Base-by-base conservation (phyloP, 441 rosid species). In the California macrophylla region DNA sequence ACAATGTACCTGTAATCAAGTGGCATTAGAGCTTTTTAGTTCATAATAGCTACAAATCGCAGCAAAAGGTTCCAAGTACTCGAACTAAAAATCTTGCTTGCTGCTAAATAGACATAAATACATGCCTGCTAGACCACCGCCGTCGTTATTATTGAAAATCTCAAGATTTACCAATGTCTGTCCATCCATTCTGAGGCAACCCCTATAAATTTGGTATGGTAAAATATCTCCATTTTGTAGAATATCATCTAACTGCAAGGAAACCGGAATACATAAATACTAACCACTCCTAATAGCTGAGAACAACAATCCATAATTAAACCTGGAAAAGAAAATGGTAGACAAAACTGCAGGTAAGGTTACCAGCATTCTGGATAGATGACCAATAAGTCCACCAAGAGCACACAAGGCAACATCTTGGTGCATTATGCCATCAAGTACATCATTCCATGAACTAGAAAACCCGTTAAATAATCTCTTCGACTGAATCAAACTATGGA, bases 111-210 rank as follows among this genome's bases (percentile, higher is more conserved):
- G 63, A 62, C 21, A 62, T n/a, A 56, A 66, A 69, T 38, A 81
- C 89, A 81, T 83, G 78, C 97, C 98, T 79, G 86, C 81, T 72
- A 80, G 77, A 75, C 96, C 90, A 77, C 98, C 93, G 78, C 92
- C 87, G 32, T 79, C 87, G 81, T 79, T 90, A 76, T 92, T 94
- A 73, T 75, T 79, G 77, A 94, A 94, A 68, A 94, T 85, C 81
- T 92, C 98, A 68, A 94, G 97, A 84, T 94, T 94, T 68, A 89
- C 88, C 77, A 94, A 63, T 28, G 97, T 90, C 80, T 94, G 98
- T 50, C 98, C 98, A 78, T 94, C 98, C 84, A 94, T 85, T 79
- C 86, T 84, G 73, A 94, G 96, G 85, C 87, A 87, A 67, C 93
- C 94, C 62, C 71, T 81, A 78, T 87, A 90, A 72, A 94, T 89